Evolutionary conservation across 192 early-diverging fungal species (phyloP).

Genomic region (Entomortierella beljakovae): DNA sequence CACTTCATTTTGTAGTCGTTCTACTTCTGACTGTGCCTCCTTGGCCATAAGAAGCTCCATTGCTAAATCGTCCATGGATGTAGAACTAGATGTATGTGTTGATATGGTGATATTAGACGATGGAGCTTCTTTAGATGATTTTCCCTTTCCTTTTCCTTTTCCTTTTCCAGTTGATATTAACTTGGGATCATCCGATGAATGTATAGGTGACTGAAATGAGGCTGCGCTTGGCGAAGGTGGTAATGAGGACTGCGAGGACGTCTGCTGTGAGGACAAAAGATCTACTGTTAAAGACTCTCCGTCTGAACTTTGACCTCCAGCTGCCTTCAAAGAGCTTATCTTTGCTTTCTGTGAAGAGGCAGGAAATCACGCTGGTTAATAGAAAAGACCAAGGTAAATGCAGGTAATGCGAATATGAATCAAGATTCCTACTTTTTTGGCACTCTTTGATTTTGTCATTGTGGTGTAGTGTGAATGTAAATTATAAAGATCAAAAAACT

Average conservation of each 20-base stretch:
- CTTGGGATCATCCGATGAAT: too few relatives aligned
- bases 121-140: background rate
- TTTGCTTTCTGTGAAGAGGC: background rate
- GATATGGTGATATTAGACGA: background rate
- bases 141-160: too few relatives aligned
- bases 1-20: constrained; percentile 27
- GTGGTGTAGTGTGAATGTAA: background rate
- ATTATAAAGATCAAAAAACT: constrained; percentile 1
- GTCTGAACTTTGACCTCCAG: background rate
- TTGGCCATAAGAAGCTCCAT: constrained; percentile 33
- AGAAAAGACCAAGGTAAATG: background rate
- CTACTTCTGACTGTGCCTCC: constrained; percentile 42
- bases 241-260: background rate
- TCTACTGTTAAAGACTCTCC: background rate
- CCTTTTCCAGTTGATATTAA: too few relatives aligned
- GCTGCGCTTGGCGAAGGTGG: background rate
- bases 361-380: background rate
- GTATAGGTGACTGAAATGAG: too few relatives aligned
- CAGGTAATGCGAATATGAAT: too few relatives aligned
- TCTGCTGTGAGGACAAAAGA: background rate
- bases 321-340: background rate
- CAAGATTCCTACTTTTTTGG: background rate
- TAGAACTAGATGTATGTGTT: background rate
- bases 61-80: constrained; percentile 26
- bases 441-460: constrained; percentile 19